A percentile compares a stretch with the other conserved stretches of the same genome.
phyloP scores from a whole-genome alignment of 176 grass and related monocot species.

The Chrysopogon serrulatus region DNA sequence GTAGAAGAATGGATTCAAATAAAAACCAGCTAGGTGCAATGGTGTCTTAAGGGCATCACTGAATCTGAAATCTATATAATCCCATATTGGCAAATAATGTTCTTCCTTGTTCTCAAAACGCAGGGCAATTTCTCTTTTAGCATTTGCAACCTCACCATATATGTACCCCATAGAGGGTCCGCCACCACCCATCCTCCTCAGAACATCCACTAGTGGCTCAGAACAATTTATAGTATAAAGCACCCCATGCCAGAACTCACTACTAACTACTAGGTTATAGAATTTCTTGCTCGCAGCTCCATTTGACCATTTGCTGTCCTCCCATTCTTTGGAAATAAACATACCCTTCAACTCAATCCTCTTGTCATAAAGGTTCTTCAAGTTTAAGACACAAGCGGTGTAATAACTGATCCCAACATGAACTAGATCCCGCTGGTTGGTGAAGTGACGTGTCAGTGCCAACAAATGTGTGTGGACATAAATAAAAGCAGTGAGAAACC shows the following conservation, averaged over 20 bases:
- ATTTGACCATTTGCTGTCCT: slow-evolving; percentile 14
- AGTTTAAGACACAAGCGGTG: slow-evolving; percentile 6
- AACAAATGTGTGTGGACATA: background rate
- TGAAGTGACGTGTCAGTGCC: slow-evolving; percentile 7
- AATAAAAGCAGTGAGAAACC: slow-evolving; percentile 12
- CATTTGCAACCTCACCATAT: background rate
- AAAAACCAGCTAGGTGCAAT: slow-evolving; percentile 7
- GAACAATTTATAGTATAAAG: slow-evolving; percentile 5
- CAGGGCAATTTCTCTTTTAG: slow-evolving; percentile 16
- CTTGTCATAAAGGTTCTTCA: slow-evolving; percentile 19
- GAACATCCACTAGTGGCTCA: slow-evolving; percentile 8
- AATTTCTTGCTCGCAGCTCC: slow-evolving; percentile 8
- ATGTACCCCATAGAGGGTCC: slow-evolving; percentile 8
- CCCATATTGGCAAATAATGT: slow-evolving; percentile 18
- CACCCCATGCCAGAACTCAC: slow-evolving; percentile 1
- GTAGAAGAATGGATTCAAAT: slow-evolving; percentile 24
- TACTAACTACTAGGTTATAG: slow-evolving; percentile 23
- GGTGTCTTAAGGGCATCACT: background rate
- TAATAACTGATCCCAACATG: background rate
- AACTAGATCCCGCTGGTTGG: slow-evolving; percentile 12
- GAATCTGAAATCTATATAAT: slow-evolving; percentile 4
- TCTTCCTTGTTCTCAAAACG: slow-evolving; percentile 10
- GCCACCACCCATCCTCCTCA: background rate
- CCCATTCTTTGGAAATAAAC: slow-evolving; percentile 26
- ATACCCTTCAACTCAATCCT: slow-evolving; percentile 13